Evolutionary conservation across 108 stramenopile species (phyloP), one percentile per base, ranked within the genome.

Genomic region (Schizochytrium sp.): DNA sequence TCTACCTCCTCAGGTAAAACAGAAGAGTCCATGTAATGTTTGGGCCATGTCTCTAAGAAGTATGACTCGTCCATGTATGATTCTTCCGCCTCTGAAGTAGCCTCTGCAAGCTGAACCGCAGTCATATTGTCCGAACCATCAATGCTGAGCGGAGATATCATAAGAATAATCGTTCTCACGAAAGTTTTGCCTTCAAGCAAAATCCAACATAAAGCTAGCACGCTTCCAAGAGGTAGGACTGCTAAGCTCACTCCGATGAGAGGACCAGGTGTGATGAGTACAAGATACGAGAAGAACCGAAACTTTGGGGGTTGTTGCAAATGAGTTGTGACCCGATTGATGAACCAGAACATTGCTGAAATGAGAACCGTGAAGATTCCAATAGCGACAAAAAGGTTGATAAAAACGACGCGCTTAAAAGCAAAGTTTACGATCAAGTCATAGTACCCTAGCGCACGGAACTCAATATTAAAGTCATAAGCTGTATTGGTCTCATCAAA

Each of bases 391-490:
- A 97, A 97, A 45, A 97, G 94, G 17, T 94, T 88, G n/a, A 95
- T 72, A 69, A 97, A 97, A 4, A 96, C 93, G 47, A 88, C 90
- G 3, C 83, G 87, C 61, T 92, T 93, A 87, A 95, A 96, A 1
- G 95, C 95, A 87, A 97, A 97, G 89, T 94, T 92, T 8, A 96
- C 92, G 17, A 97, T 93, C 2, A 97, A 94, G 28, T 96, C 95
- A 88, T 95, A 90, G 91, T 95, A 97, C 87, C 94, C 94, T 72
- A 97, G 93, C 10, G 96, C 91, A 57, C 92, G 91, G 88, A 93
- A 96, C 60, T 88, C 91, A 7, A 95, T 55, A 19, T 73, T 89
- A 17, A 97, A 50, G 45, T 91, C 92, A 87, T 96, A 97, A 56
- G 72, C 91, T 50, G 90, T 91, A 60, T 91, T 87, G 8, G 89